Evolutionary conservation across 768 basidiomycete species (phyloP).

Genomic region (Russula brevipes): DNA sequence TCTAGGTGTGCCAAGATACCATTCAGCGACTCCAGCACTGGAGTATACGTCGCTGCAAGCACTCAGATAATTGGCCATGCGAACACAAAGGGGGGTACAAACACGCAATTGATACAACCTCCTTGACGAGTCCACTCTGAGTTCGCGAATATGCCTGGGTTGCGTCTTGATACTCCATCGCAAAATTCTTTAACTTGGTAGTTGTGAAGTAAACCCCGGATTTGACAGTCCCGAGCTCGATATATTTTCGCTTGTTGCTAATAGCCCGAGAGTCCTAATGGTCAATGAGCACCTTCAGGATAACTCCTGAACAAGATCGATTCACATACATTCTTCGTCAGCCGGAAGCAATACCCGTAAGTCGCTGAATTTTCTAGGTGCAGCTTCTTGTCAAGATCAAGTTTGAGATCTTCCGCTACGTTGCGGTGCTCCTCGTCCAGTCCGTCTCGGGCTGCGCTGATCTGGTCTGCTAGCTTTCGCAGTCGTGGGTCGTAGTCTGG

Average conservation of each 20-base stretch:
- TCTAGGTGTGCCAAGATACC: constrained; percentile 84
- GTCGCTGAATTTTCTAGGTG: constrained; percentile 88
- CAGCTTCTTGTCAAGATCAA: constrained; percentile 92
- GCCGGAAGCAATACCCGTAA: constrained; percentile 88
- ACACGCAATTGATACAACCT: constrained; percentile 92
- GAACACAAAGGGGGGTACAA: not conserved
- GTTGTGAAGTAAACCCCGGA: constrained; percentile 90
- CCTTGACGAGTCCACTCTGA: constrained; percentile 81
- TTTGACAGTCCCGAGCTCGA: constrained; percentile 80
- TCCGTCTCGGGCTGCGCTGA: constrained; percentile 68
- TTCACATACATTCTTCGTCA: constrained; percentile 78
- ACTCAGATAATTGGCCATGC: not conserved
- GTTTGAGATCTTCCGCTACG: constrained; percentile 61
- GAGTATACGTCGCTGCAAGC: constrained; percentile 79
- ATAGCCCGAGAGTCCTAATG: constrained; percentile 74
- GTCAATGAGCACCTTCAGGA: not conserved
- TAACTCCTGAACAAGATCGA: not conserved
- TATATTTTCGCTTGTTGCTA: constrained; percentile 59
- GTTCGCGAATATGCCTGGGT: constrained; percentile 65
- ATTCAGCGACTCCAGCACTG: constrained; percentile 81
- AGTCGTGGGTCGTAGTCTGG: constrained; percentile 83
- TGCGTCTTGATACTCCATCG: constrained; percentile 65
- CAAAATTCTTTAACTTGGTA: constrained; percentile 58
- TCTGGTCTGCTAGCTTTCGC: constrained; percentile 57
- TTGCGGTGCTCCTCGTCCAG: constrained; percentile 76